Evolutionary conservation across 192 early-diverging fungal genomes (phyloP), one percentile per base, ranked within the genome.

Genomic region (Oehlia diaphana): DNA sequence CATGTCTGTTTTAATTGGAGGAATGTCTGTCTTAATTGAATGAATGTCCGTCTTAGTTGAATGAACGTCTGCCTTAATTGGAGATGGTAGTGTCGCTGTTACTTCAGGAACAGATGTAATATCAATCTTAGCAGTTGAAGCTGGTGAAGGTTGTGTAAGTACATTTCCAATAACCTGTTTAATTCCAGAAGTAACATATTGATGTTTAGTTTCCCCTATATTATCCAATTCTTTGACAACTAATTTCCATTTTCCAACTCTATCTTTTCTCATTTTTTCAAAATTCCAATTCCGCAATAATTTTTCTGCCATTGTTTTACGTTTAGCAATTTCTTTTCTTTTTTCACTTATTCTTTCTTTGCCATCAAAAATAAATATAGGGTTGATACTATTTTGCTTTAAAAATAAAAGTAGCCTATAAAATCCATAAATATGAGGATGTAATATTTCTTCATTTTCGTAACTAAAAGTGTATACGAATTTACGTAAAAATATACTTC

Each of bases 331-430:
- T 81, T 93, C 92, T 37, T 65, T 44, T 13, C 84, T 73, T 77
- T 94, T 94, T 37, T 87, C 87, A 9, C 78, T 69, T 1, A 91
- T 79, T 1, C 90, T 85, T 19, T 19, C 37, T 14, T 70, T 31
- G 2, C 90, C 91, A 74, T 94, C 93, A 86, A 94, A 94, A 2
- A 94, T 84, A 83, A 93, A 90, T 31, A 94, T 82, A 0, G 92
- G 92, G 21, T 83, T 90, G 76, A 92, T 89, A 19, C 83, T 84
- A 63, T 90, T 47, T 19, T 84, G 44, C 19, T 85, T 82, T 63
- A 89, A 83, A 70, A 86, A 87, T 10, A 67, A 50, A 9, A 85
- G 86, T 61, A 94, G 73, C n/a, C 81, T 72, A 70, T 90, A 88
- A 50, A 94, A 89, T 13, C 92, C 91, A 16, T 83, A 80, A 21